Base-by-base conservation (phyloP, 805 yeast genomes). In the Brettanomyces nanus region DNA sequence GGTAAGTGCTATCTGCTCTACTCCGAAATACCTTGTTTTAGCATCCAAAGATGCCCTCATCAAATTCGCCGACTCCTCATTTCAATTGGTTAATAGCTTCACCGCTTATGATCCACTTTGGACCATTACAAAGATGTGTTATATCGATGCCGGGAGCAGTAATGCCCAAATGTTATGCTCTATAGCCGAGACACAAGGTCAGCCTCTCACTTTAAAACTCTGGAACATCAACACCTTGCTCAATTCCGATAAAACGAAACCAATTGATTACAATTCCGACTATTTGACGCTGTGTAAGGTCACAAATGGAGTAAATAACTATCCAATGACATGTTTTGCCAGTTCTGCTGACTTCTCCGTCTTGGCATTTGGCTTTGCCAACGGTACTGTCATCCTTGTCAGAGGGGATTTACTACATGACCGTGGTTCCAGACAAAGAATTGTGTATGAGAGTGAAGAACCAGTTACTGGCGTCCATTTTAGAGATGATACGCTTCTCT, bases 361-460 rank as follows among this genome's bases (percentile, higher is more conserved):
- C 25, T 56, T 82, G 5, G 89, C 83, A 0, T 61, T 85, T 33
- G 95, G 95, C 0, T 85, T 77, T 49, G 80, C 89, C 11, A 81
- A 87, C 56, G 98, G 98, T 2, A 69, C 77, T 17, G 86, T 89
- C 2, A 64, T 89, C 2, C 62, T 89, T 5, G 74, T 89, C 0
- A 63, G 97, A 44, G 98, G 98, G 6, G 97, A 92, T 56, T 58
- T 92, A 23, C 47, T 85, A 5, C 75, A 87, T 48, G 98, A 92
- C 53, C 65, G 95, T 41, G 97, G 97, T 0, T 77, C 95, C 7
- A 74, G 92, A 45, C 97, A 90, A 51, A 65, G 97, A 21, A 56
- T 81, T 0, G 77, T 89, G 1, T 85, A 78, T 53, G 85, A 81
- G 41, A 73, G 79, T 36, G 59, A 61, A 13, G 92, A 85, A 35